These are phyloP conservation scores for Metroxylon sagu DNA, from an alignment of 176 grass and related monocot species.

Conservation along the genomic window DNA sequence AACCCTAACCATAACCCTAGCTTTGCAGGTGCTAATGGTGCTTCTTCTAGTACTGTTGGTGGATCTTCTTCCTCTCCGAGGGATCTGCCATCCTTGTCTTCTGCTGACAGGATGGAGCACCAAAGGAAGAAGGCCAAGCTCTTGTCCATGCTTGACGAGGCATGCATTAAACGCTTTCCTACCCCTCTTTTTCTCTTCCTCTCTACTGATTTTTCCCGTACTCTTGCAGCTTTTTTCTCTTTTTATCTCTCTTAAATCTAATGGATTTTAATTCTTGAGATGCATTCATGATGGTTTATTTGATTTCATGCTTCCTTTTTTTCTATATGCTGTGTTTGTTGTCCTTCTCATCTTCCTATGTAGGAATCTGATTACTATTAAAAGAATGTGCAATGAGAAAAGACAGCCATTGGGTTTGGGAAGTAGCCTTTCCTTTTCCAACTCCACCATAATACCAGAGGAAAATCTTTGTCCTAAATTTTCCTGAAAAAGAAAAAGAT, in stretches of 20 bases:
- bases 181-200: neutral
- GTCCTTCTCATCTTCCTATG: neutral
- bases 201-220: neutral
- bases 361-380: neutral
- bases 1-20: constrained; percentile 48
- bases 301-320: too few relatives aligned
- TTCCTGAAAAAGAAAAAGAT: too few relatives aligned
- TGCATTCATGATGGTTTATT: too few relatives aligned
- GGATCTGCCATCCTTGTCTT: constrained; percentile 61
- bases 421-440: neutral
- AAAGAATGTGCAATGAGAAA: constrained; percentile 3
- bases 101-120: constrained; percentile 80
- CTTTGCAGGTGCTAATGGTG: constrained; percentile 26
- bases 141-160: constrained; percentile 98
- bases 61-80: constrained; percentile 43
- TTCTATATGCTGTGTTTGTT: too few relatives aligned
- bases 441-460: too few relatives aligned
- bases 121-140: constrained; percentile 98
- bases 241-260: too few relatives aligned
- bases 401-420: neutral
- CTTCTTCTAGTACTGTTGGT: constrained; percentile 37
- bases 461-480: too few relatives aligned
- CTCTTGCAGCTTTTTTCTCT: too few relatives aligned
- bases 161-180: constrained; percentile 26
- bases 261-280: too few relatives aligned